Evolutionary conservation across 139 green algal species (phyloP), one percentile per base, ranked within the genome.

Genomic region (Ettlia oleoabundans): DNA sequence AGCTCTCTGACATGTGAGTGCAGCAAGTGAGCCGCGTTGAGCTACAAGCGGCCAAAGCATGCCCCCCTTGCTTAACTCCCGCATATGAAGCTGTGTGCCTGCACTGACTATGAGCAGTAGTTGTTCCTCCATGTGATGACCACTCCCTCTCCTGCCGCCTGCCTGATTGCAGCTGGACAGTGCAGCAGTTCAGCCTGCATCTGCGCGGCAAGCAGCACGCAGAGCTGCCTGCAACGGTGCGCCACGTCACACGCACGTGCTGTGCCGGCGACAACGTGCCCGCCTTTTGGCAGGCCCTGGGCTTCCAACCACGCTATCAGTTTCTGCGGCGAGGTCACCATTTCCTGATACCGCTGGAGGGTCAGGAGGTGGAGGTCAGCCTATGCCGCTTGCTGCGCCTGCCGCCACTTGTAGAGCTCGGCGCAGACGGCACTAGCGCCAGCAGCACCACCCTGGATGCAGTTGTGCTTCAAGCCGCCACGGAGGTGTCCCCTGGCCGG

Each of bases 281-380:
- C 24, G 74, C 61, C 13, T 84, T 87, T 5, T 87, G 79, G 78
- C 51, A 81, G 42, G 68, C 53, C 10, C 52, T 87, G 28, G 83
- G 83, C n/a, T 87, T 84, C n/a, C 15, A 32, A 3, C 51, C 63
- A 1, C 65, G 35, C n/a, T 83, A 58, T 52, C 66, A 84, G 40
- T n/a, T 73, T n/a, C 33, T 74, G 30, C 77, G 75, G 18, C 47
- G 52, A 3, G 83, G 83, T 7, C 18, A 22, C 6, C 35, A 32
- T 35, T 87, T 74, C 61, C 4, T n/a, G 2, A 52, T 87, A 9
- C 41, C 58, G 18, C 66, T 68, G 24, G 65, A 19, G 30, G 65
- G 47, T 7, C 30, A 53, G 15, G 47, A 67, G n/a, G 24, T 87
- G 24, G 33, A 84, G 51, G 74, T 87, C 37, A 32, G 13, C 30